Percentiles rank a stretch among this genome's conserved stretches.
These are phyloP conservation scores for Blastosporella zonata DNA, from an alignment of 1,284 basidiomycete genomes.

Conservation along the genomic window DNA sequence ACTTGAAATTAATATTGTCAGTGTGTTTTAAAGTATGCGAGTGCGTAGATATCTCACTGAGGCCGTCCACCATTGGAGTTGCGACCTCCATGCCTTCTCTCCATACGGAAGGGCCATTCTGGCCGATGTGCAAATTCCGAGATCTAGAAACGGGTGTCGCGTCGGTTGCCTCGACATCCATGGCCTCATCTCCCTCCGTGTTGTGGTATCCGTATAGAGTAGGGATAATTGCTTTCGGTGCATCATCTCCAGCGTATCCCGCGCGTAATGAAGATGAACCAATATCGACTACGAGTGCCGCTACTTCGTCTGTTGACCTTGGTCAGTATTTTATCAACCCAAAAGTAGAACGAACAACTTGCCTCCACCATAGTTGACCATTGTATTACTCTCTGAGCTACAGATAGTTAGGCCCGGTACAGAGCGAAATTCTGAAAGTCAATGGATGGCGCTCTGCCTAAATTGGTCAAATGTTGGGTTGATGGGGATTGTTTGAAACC, in stretches of 20 bases:
- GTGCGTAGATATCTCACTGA: conserved; percentile 57
- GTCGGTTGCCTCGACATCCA: conserved; percentile 44
- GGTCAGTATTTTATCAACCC: neutral
- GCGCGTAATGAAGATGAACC: conserved; percentile 88
- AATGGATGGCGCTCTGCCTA: conserved; percentile 2
- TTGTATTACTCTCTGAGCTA: conserved; percentile 22
- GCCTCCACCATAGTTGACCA: conserved; percentile 78
- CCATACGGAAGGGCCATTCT: conserved; percentile 92
- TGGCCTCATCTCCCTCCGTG: conserved; percentile 51
- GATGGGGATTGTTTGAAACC: conserved; percentile 24
- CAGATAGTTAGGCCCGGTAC: neutral
- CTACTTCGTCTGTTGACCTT: conserved; percentile 77
- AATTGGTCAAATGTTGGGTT: conserved; percentile 11
- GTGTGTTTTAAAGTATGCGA: neutral
- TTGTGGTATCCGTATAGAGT: conserved; percentile 82
- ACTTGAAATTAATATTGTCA: conserved; percentile 37
- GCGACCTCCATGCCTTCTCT: conserved; percentile 83
- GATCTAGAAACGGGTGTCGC: conserved; percentile 37
- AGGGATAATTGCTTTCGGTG: conserved; percentile 90
- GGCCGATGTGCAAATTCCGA: conserved; percentile 81
- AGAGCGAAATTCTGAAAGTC: neutral
- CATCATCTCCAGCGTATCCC: conserved; percentile 97
- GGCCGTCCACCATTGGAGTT: conserved; percentile 83
- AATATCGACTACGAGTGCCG: conserved; percentile 94
- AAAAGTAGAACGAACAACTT: neutral